Evolutionary conservation across 768 basidiomycete genomes (phyloP).

Genomic region (Dentipellis sp.): DNA sequence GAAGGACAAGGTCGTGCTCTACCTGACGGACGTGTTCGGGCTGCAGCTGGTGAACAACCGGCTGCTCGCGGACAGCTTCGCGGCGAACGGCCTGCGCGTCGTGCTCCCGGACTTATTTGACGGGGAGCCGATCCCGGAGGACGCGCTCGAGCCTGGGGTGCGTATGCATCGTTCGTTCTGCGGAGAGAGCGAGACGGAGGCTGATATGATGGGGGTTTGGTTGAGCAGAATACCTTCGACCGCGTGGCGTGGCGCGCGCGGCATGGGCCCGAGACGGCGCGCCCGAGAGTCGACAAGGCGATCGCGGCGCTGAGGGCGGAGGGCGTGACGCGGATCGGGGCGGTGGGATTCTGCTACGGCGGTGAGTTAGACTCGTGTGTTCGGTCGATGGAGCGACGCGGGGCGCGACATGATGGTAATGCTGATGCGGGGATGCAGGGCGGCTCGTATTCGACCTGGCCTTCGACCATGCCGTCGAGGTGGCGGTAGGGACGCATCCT

Average conservation of each 20-base stretch:
- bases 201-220: no score
- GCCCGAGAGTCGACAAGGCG: slow-evolving; percentile 17
- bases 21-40: slow-evolving; percentile 32
- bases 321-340: slow-evolving; percentile 22
- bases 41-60: slow-evolving; percentile 26
- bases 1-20: slow-evolving; percentile 33
- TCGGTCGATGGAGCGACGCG: background rate
- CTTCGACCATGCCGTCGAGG: slow-evolving; percentile 29
- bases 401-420: background rate
- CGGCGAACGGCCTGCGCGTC: slow-evolving; percentile 27
- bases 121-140: slow-evolving; percentile 18
- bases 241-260: slow-evolving; percentile 7
- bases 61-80: slow-evolving; percentile 36
- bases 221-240: background rate
- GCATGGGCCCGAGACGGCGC: slow-evolving; percentile 13
- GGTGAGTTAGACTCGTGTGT: slow-evolving; percentile 4
- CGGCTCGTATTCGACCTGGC: slow-evolving; percentile 26
- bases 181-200: background rate
- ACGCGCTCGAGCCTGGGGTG: slow-evolving; percentile 14
- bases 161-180: background rate
- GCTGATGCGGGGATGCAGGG: background rate
- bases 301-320: slow-evolving; percentile 20
- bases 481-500: slow-evolving; percentile 36
- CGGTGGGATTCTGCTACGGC: slow-evolving; percentile 22
- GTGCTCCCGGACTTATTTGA: slow-evolving; percentile 11